phyloP scores from a whole-genome alignment of 805 yeast genomes.

The Teunomyces pallodes region DNA sequence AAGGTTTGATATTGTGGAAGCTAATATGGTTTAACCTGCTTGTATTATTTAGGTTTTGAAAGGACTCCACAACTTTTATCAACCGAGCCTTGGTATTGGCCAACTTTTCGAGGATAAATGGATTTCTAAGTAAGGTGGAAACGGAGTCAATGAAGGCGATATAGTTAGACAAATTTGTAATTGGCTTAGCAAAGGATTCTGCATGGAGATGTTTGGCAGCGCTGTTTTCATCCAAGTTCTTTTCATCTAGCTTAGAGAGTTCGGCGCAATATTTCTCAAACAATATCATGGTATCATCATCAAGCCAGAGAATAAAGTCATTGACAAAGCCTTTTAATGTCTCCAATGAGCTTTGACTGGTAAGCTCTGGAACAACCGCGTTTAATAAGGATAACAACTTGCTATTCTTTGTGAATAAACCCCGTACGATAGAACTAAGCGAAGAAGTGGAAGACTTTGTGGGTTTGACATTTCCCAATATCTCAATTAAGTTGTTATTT shows the following conservation, averaged over 20 bases:
- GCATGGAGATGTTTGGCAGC: conserved; percentile 12
- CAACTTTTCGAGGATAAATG: conserved; percentile 36
- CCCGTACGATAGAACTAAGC: conserved; percentile 34
- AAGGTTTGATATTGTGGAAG: conserved; percentile 33
- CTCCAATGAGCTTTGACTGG: conserved; percentile 19
- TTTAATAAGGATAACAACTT: conserved; percentile 21
- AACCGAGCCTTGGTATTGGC: conserved; percentile 13
- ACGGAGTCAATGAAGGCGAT: conserved; percentile 25
- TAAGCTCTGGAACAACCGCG: conserved; percentile 10
- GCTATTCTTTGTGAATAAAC: conserved; percentile 38
- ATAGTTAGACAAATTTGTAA: conserved; percentile 30
- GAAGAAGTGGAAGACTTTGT: conserved; percentile 22
- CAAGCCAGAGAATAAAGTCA: conserved; percentile 40
- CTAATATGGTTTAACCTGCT: conserved; percentile 29
- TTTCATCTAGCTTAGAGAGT: conserved; percentile 13
- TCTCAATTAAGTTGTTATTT: conserved; percentile 33
- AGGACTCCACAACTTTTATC: conserved; percentile 14
- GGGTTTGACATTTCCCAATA: conserved; percentile 34
- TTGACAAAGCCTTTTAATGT: conserved; percentile 35
- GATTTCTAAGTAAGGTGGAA: conserved; percentile 29
- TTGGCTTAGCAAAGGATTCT: conserved; percentile 26
- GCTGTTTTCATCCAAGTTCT: neutral
- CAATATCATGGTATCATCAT: conserved; percentile 29
- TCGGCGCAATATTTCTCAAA: conserved; percentile 29
- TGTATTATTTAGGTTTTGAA: conserved; percentile 11